Conservation (phyloP, 2,329 filamentous ascomycete species). For the Cercospora berteroae region DNA sequence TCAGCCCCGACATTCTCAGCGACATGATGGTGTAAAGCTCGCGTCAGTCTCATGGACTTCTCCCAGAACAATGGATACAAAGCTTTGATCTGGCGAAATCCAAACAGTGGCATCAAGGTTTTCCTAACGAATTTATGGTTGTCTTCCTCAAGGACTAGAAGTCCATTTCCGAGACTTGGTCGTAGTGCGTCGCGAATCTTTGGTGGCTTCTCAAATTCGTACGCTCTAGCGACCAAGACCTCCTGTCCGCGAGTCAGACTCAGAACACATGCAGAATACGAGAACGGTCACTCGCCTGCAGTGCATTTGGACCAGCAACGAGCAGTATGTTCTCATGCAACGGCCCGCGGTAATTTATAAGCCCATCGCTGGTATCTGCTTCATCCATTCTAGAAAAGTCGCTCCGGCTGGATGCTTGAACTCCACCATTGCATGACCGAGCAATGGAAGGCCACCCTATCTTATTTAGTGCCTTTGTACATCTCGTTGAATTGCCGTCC, state of each 20-base stretch:
- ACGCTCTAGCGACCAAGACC: slow-evolving; percentile 52
- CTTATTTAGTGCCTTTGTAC: neutral
- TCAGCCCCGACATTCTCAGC: slow-evolving; percentile 35
- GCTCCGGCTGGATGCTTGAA: slow-evolving; percentile 39
- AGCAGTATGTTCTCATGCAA: slow-evolving; percentile 42
- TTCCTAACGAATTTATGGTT: slow-evolving; percentile 60
- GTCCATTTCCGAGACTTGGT: slow-evolving; percentile 51
- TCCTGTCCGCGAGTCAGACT: slow-evolving; percentile 35
- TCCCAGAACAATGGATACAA: slow-evolving; percentile 81
- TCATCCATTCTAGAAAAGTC: slow-evolving; percentile 38
- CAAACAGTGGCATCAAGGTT: slow-evolving; percentile 76
- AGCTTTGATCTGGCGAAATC: slow-evolving; percentile 79
- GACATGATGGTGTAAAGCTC: slow-evolving; percentile 57
- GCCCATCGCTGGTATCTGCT: slow-evolving; percentile 41
- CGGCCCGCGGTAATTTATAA: slow-evolving; percentile 43
- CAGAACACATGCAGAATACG: neutral
- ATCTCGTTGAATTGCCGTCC: neutral
- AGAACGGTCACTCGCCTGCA: slow-evolving; percentile 28
- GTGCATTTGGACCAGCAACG: slow-evolving; percentile 41
- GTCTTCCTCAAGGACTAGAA: slow-evolving; percentile 52
- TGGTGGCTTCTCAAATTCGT: slow-evolving; percentile 55
- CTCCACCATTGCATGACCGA: slow-evolving; percentile 41
- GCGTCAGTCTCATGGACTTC: slow-evolving; percentile 67
- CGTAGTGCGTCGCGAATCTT: slow-evolving; percentile 45
- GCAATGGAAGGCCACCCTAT: slow-evolving; percentile 29